A percentile compares a stretch with the other conserved stretches of the same genome.
phyloP scores from a whole-genome alignment of 208 protist genomes.

The Leishmania mexicana region DNA sequence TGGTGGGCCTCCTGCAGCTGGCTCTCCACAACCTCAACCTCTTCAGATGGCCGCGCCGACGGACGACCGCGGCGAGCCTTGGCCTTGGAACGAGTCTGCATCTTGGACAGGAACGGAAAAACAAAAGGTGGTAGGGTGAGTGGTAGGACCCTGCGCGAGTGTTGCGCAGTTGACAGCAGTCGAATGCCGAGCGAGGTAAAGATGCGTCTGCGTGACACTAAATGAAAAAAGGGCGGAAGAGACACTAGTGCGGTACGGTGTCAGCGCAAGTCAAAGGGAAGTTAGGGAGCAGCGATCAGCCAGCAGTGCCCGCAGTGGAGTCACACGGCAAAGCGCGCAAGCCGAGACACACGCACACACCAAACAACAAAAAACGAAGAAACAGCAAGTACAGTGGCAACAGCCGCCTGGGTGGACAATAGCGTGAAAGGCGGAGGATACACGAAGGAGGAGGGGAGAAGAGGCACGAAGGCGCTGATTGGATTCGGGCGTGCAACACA shows the following conservation, averaged over 20 bases:
- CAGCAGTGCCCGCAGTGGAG: background rate
- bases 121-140: background rate
- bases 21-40: conserved; percentile 49
- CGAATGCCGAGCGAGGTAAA: background rate
- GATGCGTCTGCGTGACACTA: too few relatives aligned
- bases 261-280: background rate
- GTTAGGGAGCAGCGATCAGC: too few relatives aligned
- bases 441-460: background rate
- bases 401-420: background rate
- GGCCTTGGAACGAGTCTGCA: conserved; percentile 66
- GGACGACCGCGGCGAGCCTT: conserved; percentile 49
- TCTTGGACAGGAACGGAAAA: conserved; percentile 4
- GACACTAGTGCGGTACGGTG: background rate
- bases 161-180: background rate
- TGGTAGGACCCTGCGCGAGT: background rate
- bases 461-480: background rate
- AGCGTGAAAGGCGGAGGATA: background rate
- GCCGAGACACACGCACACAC: background rate
- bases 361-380: background rate
- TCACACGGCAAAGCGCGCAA: background rate
- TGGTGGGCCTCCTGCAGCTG: conserved; percentile 23
- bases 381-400: background rate
- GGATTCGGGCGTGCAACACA: background rate
- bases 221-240: background rate
- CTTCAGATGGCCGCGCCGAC: conserved; percentile 33